Base-by-base conservation (phyloP, 345 rosid species). In the Mangifera indica region DNA sequence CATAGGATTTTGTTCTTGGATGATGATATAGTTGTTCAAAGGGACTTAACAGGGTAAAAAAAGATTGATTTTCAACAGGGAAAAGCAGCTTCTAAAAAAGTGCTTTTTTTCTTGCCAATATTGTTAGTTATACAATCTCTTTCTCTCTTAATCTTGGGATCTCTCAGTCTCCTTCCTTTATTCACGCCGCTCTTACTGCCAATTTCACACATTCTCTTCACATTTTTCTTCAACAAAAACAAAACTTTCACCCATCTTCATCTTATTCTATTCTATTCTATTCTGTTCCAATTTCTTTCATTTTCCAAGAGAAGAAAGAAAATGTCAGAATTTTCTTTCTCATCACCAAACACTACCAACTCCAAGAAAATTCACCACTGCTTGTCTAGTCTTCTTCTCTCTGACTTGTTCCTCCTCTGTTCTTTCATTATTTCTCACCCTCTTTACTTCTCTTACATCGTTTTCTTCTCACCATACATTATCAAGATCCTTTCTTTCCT, bases 11-110 rank as follows among this genome's bases (percentile, higher is more conserved):
- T 94, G 79, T 94, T 94, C 65, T 80, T 92, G 87, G 98, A 94
- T 66, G 98, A 92, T 26, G 98, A 94, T 80, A 86, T 94, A 73
- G 98, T 94, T 51, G 98, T 92, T 74, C 98, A 94, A 80, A 94
- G 88, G 87, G 98, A 92, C 84, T 75, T 94, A 80, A 94, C 98
- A 0, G 98, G 95, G 53, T 77, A n/a, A 61, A 60, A 78, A 55
- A 15, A 49, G 15, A 49, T 49, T 49, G n/a, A 12, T 49, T 13
- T 5, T 14, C 53, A 18, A 49, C 53, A 49, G 61, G 62, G 72
- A 24, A 67, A 78, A 82, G 85, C n/a, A 20, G 79, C 72, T 84
- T 83, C 78, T 49, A 86, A 85, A 49, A 5, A 84, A 81, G 53
- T 32, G 80, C 81, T 84, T 82, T 71, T n/a, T 67, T 46, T 60